Percentiles rank a stretch among this genome's conserved stretches.
phyloP scores from a whole-genome alignment of 2,329 filamentous ascomycete species.

The Botryotinia narcissicola region DNA sequence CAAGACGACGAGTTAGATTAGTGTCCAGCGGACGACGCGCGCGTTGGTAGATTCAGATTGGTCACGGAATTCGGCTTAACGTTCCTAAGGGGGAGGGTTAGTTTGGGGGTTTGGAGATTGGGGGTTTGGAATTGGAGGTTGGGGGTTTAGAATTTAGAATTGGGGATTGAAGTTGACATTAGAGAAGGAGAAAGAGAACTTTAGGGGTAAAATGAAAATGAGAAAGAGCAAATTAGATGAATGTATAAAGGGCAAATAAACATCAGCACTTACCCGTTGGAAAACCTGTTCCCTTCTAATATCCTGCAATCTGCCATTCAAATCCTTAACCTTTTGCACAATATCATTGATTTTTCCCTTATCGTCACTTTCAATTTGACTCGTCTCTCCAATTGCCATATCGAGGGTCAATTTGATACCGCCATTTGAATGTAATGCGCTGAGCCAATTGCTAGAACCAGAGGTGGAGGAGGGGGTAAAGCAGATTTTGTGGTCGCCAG shows the following conservation, averaged over 20 bases:
- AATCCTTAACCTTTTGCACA: conserved; percentile 80
- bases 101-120: neutral
- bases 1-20: conserved; percentile 83
- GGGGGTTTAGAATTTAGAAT: neutral
- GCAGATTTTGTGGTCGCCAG: conserved; percentile 95
- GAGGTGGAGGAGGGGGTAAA: conserved; percentile 80
- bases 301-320: conserved; percentile 83
- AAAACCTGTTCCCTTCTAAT: conserved; percentile 94
- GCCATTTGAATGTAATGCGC: conserved; percentile 61
- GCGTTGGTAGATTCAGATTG: conserved; percentile 92
- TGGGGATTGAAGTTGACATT: neutral
- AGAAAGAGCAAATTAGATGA: neutral
- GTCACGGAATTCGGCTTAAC: conserved; percentile 96
- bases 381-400: conserved; percentile 90
- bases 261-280: conserved; percentile 66
- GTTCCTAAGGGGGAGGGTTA: conserved; percentile 61
- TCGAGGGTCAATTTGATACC: conserved; percentile 84
- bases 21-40: conserved; percentile 88
- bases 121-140: no score
- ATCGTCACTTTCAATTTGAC: conserved; percentile 88
- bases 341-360: conserved; percentile 92
- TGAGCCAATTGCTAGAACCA: conserved; percentile 70
- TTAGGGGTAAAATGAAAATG: neutral
- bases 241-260: neutral
- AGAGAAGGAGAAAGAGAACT: neutral